phyloP scores from a whole-genome alignment of 148 eudicot genomes.

The Cornus controversa region DNA sequence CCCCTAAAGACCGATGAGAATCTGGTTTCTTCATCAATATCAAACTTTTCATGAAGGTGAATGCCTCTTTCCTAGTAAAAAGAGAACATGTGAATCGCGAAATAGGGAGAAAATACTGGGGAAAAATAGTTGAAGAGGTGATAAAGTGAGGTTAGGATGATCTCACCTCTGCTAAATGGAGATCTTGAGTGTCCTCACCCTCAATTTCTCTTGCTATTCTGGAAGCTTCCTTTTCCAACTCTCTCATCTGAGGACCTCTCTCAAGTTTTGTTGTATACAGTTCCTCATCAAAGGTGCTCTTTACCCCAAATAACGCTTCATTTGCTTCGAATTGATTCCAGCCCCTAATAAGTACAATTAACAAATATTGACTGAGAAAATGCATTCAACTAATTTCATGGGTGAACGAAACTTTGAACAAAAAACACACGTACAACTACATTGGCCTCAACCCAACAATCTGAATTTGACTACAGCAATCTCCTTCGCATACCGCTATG shows the following conservation, averaged over 20 bases:
- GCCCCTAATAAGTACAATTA: constrained; percentile 44
- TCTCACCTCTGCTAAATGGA: constrained; percentile 93
- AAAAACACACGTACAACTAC: background rate
- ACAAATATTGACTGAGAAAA: constrained; percentile 1
- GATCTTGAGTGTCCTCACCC: constrained; percentile 90
- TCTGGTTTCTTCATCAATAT: constrained; percentile 91
- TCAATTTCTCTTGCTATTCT: constrained; percentile 96
- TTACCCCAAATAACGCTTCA: constrained; percentile 86
- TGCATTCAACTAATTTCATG: constrained; percentile 3
- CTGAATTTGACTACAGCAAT: background rate
- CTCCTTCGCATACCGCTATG: background rate
- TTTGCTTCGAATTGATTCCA: constrained; percentile 99
- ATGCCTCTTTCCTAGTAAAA: constrained; percentile 69
- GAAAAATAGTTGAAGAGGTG: background rate
- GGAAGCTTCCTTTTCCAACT: constrained; percentile 75
- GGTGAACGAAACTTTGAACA: background rate
- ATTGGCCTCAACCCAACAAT: background rate
- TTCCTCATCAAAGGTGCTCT: constrained; percentile 95
- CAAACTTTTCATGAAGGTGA: constrained; percentile 52
- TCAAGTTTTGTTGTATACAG: constrained; percentile 97
- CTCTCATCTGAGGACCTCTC: constrained; percentile 83
- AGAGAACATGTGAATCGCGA: background rate
- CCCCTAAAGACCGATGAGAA: constrained; percentile 82
- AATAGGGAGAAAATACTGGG: background rate
- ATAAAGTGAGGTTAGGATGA: background rate